phyloP scores from a whole-genome alignment of 176 grass and related monocot species.

The Pontederia paniculata region DNA sequence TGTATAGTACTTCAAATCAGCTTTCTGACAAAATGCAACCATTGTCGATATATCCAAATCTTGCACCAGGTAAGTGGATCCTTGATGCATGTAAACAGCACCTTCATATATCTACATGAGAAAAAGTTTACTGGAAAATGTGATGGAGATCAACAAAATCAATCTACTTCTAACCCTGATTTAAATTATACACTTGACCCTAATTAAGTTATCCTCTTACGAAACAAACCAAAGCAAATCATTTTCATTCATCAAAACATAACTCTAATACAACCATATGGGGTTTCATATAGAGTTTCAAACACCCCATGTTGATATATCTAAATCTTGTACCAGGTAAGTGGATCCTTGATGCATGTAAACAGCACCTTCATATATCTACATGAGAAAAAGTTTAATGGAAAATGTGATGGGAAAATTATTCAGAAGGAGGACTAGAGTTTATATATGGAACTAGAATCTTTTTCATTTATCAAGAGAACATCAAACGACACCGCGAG shows the following conservation, averaged over 20 bases:
- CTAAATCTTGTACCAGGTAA: constrained; percentile 71
- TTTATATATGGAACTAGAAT: too few species aligned
- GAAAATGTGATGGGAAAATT: constrained; percentile 6
- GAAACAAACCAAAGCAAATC: constrained; percentile 5
- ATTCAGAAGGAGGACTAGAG: too few species aligned
- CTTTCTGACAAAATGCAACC: constrained; percentile 75
- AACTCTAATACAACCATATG: constrained; percentile 33
- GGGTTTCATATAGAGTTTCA: not conserved
- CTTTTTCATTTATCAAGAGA: too few species aligned
- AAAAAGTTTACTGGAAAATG: constrained; percentile 21
- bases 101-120: constrained; percentile 77
- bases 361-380: constrained; percentile 94
- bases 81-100: constrained; percentile 95
- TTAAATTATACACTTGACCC: too few species aligned
- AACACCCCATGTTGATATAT: constrained; percentile 45
- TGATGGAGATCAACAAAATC: not conserved
- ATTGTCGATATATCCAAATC: constrained; percentile 50
- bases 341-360: constrained; percentile 89
- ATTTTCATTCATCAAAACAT: not conserved
- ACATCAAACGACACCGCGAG: too few species aligned
- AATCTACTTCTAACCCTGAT: too few species aligned
- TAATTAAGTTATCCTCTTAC: too few species aligned
- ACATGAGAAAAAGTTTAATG: constrained; percentile 21
- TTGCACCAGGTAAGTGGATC: constrained; percentile 71
- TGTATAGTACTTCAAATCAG: constrained; percentile 96